Percentiles rank a stretch among this genome's conserved stretches.
phyloP scores from a whole-genome alignment of 192 early-diverging fungal genomes.

The Tieghemiomyces parasiticus region DNA sequence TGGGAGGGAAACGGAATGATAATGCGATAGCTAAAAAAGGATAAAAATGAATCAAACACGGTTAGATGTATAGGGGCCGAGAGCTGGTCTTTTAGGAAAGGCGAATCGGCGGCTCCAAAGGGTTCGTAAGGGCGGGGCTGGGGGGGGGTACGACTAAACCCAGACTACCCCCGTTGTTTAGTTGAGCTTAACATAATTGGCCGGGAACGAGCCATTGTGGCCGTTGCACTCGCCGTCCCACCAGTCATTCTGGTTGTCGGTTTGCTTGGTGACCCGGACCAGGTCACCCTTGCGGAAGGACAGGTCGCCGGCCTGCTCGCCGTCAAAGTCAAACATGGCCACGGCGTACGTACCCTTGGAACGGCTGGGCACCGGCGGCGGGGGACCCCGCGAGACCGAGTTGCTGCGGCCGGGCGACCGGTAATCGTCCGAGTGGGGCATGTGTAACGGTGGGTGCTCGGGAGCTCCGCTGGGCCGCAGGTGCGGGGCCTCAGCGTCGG shows the following conservation, averaged over 20 bases:
- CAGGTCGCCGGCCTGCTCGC: slow-evolving; percentile 66
- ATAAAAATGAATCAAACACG: too few species aligned
- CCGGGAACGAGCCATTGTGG: slow-evolving; percentile 54
- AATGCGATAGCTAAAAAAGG: too few species aligned
- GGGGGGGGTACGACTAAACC: too few species aligned
- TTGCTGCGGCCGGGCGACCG: neutral
- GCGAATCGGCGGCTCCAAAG: too few species aligned
- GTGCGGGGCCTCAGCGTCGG: slow-evolving; percentile 3
- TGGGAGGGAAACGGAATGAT: too few species aligned
- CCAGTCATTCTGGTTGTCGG: slow-evolving; percentile 69
- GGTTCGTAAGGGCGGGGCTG: too few species aligned
- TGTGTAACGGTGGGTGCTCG: neutral
- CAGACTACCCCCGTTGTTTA: too few species aligned
- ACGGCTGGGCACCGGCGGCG: slow-evolving; percentile 28
- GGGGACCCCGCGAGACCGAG: slow-evolving; percentile 17
- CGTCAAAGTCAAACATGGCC: slow-evolving; percentile 76
- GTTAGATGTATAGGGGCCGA: too few species aligned
- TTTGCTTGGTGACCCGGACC: slow-evolving; percentile 60
- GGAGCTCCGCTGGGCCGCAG: neutral
- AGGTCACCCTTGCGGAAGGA: slow-evolving; percentile 73
- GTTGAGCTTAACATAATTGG: slow-evolving; percentile 44
- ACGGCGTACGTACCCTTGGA: slow-evolving; percentile 35
- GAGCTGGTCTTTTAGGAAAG: too few species aligned
- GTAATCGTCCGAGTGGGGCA: slow-evolving; percentile 12
- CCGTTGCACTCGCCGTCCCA: slow-evolving; percentile 68